These are phyloP conservation scores for Hirschfeldia incana DNA, from an alignment of 345 rosid species.

Conservation along the genomic window DNA sequence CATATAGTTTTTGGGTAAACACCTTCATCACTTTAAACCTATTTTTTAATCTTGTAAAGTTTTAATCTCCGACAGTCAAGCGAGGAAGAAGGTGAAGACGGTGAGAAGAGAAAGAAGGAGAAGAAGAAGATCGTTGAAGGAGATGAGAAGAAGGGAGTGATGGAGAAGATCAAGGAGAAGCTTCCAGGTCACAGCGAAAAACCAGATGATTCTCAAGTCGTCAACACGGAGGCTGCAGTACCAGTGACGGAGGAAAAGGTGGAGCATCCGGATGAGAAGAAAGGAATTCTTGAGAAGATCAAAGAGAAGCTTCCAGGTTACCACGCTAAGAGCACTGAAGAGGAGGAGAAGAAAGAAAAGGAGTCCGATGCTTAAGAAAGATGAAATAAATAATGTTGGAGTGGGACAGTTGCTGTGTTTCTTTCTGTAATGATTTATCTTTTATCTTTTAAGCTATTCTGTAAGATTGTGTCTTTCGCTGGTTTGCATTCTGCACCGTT, in stretches of 20 bases:
- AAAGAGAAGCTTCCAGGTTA: slow-evolving; percentile 83
- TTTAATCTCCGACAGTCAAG: slow-evolving; percentile 49
- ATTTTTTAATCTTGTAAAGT: not conserved
- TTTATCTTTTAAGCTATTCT: slow-evolving; percentile 16
- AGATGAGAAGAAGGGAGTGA: slow-evolving; percentile 53
- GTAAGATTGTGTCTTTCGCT: slow-evolving; percentile 10
- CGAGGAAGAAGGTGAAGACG: slow-evolving; percentile 74
- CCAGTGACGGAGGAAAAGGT: slow-evolving; percentile 17
- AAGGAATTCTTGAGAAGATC: slow-evolving; percentile 75
- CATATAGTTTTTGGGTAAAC: not conserved
- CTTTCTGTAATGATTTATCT: slow-evolving; percentile 2
- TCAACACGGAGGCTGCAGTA: not conserved
- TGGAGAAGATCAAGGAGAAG: slow-evolving; percentile 58
- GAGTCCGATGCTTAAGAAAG: slow-evolving; percentile 25
- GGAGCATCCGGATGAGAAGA: slow-evolving; percentile 52
- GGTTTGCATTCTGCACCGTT: slow-evolving; percentile 3
- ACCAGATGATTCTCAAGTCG: slow-evolving; percentile 37
- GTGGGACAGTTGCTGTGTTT: slow-evolving; percentile 22
- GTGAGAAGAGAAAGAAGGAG: slow-evolving; percentile 42
- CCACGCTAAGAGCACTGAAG: slow-evolving; percentile 54
- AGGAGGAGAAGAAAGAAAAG: slow-evolving; percentile 44
- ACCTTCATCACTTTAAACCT: too few species aligned
- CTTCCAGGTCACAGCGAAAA: slow-evolving; percentile 51
- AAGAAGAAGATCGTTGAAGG: slow-evolving; percentile 29
- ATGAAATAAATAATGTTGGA: not conserved